phyloP scores from a whole-genome alignment of 805 yeast species.

The Wickerhamiella cacticola region DNA sequence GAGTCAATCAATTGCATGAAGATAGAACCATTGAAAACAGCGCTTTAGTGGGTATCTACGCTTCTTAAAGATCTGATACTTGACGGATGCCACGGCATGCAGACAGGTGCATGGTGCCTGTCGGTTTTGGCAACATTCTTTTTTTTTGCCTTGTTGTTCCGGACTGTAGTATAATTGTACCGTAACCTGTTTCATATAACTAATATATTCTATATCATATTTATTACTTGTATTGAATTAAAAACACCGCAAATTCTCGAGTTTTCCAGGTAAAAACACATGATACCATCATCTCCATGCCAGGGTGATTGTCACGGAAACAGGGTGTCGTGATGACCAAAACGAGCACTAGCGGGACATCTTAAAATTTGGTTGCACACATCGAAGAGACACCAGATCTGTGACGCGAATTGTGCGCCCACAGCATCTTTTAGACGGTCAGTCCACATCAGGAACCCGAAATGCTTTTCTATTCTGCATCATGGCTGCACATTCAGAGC shows the following conservation, averaged over 20 bases:
- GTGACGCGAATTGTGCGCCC: no score
- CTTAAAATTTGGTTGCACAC: not conserved
- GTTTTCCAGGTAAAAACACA: not conserved
- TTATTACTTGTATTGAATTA: no score
- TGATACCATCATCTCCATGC: not conserved
- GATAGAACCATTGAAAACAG: not conserved
- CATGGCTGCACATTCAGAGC: not conserved
- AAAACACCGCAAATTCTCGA: no score
- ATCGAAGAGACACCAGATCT: no score
- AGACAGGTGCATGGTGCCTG: not conserved
- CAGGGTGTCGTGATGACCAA: not conserved
- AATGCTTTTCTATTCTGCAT: not conserved
- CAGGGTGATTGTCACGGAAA: not conserved
- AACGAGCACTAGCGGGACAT: not conserved
- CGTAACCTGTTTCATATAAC: not conserved
- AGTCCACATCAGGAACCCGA: no score
- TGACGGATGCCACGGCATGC: not conserved
- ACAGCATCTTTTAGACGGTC: no score
- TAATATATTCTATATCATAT: no score
- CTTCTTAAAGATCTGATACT: not conserved
- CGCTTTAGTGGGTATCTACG: not conserved
- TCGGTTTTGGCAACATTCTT: not conserved
- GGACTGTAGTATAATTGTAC: not conserved
- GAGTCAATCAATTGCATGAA: not conserved
- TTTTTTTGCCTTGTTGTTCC: not conserved